Evolutionary conservation across 139 green algal genomes (phyloP), one percentile per base, ranked within the genome.

Genomic region (Tetradesmus lagerheimii): DNA sequence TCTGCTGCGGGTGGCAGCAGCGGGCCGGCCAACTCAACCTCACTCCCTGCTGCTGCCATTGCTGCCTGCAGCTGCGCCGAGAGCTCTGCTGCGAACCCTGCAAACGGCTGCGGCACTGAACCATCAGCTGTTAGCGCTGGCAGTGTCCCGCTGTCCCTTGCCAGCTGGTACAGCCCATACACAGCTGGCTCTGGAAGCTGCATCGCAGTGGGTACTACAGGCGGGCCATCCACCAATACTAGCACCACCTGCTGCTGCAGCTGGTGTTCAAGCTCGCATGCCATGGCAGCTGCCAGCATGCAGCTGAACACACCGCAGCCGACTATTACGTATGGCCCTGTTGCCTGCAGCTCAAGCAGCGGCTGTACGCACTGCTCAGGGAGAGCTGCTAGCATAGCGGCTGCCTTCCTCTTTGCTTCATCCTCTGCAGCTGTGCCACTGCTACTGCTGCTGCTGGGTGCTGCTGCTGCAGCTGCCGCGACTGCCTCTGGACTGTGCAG

Each of bases 211-310:
- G 94, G 86, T 37, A 91, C 31, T 15, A 81, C 87, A 37, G 93
- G 87, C 67, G 93, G 91, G 12, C 95, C 95, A 67, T 97, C 95
- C 45, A 96, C 50, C 78, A 97, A 81, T 14, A 97, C 29, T 34
- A 97, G 90, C 77, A 91, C 91, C 31, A 93, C 94, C 12, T 50
- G 35, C 27, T 84, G 71, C 15, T 92, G 89, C 34, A 78, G 41
- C 8, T 85, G 76, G 38, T 85, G 53, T 88, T 96, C 93, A 62
- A 97, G 80, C 50, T 81, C 75, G 15, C 71, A 85, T 0, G 93
- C 95, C 2, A 92, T 86, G 0, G 90, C 92, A 20, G 93, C 92
- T 14, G 95, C 95, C n/a, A 94, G 50, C 34, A 93, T 64, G 67
- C 91, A 94, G 66, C 95, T 93, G 18, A 86, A 79, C 1, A 92